phyloP scores from a whole-genome alignment of 2,329 filamentous ascomycete genomes.

The Sporothrix mexicana region DNA sequence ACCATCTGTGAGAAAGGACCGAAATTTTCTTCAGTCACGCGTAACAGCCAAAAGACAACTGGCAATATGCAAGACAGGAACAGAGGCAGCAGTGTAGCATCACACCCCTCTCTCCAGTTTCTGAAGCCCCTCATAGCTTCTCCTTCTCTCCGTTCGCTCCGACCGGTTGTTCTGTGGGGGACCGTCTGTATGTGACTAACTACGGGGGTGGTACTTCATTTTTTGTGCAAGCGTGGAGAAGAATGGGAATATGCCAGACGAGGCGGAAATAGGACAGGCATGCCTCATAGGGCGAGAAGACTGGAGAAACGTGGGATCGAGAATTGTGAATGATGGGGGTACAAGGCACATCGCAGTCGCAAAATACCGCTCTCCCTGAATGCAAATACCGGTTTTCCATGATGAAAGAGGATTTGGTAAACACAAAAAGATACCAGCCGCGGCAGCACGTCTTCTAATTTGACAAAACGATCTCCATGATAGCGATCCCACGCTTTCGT shows the following conservation, averaged over 20 bases:
- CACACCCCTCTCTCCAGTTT: neutral
- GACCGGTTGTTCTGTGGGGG: neutral
- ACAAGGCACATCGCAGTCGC: neutral
- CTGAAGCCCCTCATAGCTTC: neutral
- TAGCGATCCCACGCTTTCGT: neutral
- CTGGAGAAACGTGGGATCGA: conserved; percentile 3
- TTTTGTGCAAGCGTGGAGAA: conserved; percentile 11
- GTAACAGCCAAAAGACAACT: conserved; percentile 7
- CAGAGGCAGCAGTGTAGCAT: conserved; percentile 7
- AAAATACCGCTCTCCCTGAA: neutral
- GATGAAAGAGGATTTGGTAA: conserved; percentile 23
- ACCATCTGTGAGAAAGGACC: neutral
- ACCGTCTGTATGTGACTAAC: neutral
- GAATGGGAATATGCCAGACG: neutral
- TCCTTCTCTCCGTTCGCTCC: neutral
- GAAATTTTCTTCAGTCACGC: neutral
- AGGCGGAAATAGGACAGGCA: neutral
- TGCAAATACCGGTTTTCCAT: neutral
- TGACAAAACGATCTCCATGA: neutral
- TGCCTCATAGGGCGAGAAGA: neutral
- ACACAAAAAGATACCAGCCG: neutral
- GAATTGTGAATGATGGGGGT: neutral
- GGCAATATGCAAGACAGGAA: neutral
- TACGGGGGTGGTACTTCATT: no score
- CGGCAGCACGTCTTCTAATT: conserved; percentile 1